Evolutionary conservation across 495 filamentous ascomycete genomes (phyloP).

Genomic region (Cercophora scortea): DNA sequence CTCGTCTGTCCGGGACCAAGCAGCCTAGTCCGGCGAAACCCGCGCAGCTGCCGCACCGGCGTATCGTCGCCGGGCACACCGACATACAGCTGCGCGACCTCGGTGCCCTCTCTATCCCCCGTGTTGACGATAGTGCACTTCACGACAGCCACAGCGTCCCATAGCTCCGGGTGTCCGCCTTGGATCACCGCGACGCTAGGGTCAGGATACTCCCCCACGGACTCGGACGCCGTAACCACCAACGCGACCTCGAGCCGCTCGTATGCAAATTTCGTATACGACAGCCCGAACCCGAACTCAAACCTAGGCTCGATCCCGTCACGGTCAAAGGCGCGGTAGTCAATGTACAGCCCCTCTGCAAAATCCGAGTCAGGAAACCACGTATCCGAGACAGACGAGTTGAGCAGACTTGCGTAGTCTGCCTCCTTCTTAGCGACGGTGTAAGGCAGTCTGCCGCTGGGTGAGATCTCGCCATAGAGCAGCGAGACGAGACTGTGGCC

Average conservation of each 20-base stretch:
- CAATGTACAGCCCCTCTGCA: conserved; percentile 66
- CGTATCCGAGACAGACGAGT: conserved; percentile 26
- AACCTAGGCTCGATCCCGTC: conserved; percentile 56
- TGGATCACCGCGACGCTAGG: conserved; percentile 2
- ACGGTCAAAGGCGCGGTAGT: conserved; percentile 72
- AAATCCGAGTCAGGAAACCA: conserved; percentile 47
- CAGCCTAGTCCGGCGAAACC: conserved; percentile 44
- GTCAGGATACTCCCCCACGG: conserved; percentile 12
- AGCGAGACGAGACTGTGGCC: conserved; percentile 23
- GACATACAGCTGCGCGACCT: conserved; percentile 51
- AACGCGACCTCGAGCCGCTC: conserved; percentile 40
- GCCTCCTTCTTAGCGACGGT: conserved; percentile 48
- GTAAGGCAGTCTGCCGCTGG: conserved; percentile 63
- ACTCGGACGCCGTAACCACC: background rate
- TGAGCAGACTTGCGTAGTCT: conserved; percentile 46
- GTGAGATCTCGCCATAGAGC: conserved; percentile 33
- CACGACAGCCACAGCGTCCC: conserved; percentile 50
- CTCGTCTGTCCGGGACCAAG: conserved; percentile 32
- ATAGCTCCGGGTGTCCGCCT: conserved; percentile 72
- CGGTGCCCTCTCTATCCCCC: conserved; percentile 50
- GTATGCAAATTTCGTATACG: conserved; percentile 66
- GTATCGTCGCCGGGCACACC: conserved; percentile 29
- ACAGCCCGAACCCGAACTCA: conserved; percentile 74
- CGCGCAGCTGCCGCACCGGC: conserved; percentile 46
- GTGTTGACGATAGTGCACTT: conserved; percentile 58